Evolutionary conservation across 2,329 filamentous ascomycete species (phyloP), one percentile per base, ranked within the genome.

Genomic region (Colletotrichum costaricense): DNA sequence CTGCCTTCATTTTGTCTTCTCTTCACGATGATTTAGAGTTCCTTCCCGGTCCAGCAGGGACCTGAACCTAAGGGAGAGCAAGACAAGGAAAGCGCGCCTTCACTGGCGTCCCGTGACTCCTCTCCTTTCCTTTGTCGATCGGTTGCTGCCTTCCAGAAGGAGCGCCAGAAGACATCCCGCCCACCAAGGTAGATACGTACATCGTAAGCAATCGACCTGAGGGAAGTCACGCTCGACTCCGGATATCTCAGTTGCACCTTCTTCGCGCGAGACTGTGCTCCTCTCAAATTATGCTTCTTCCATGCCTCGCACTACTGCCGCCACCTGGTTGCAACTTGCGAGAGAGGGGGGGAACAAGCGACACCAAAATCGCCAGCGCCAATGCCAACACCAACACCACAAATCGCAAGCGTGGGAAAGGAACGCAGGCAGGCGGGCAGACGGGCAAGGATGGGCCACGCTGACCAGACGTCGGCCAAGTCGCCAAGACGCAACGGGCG

Each of bases 401-500:
- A 24, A 60, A 62, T 24, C 42, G 42, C 42, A 62, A 35, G 38
- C 58, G 35, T 46, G 19, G 22, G 16, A 30, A 28, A 16, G 33
- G 11, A 54, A 19, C 49, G 28, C 35, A 62, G 26, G 42, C 46
- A n/a, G 26, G 55, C 14, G 19, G 14, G 38, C 38, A 42, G 33
- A 35, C 33, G 33, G 16, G 38, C 67, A 73, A 60, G 70, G 70
- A 52, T 73, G 28, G 35, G 55, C 16, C 28, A 28, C 46, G n/a
- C 58, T 28, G 28, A 38, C 60, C 24, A 57, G 22, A 62, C 46
- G 67, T 62, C 62, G 24, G 71, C 71, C 71, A 73, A 73, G 71
- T 71, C 67, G 71, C 71, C 71, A 73, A 73, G 71, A 73, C 62
- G 11, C 67, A 58, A 71, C 71, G 56, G 67, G 35, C 55, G 38